phyloP scores from a whole-genome alignment of 2,329 filamentous ascomycete species.

The Fusarium virguliforme region DNA sequence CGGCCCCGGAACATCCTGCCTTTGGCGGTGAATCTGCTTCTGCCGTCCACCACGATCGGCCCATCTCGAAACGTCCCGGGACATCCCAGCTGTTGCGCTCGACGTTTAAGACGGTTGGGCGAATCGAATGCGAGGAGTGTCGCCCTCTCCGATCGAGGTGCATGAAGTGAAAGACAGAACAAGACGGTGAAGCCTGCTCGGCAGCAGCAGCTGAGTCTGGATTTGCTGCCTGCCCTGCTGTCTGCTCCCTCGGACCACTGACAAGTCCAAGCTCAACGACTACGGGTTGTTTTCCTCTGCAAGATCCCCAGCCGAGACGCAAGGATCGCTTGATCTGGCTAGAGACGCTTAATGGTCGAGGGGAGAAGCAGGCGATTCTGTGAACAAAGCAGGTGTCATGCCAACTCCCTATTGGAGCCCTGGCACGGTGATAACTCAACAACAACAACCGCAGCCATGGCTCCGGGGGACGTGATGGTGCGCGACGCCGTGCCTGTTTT shows the following conservation, averaged over 20 bases:
- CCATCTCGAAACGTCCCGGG: conserved; percentile 38
- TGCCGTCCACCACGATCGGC: conserved; percentile 31
- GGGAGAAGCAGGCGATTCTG: conserved; percentile 39
- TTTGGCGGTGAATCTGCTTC: conserved; percentile 49
- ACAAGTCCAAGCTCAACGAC: conserved; percentile 41
- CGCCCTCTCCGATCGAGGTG: conserved; percentile 26
- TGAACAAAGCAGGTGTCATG: conserved; percentile 39
- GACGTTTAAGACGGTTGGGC: conserved; percentile 31
- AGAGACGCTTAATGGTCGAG: conserved; percentile 32
- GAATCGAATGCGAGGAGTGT: conserved; percentile 30
- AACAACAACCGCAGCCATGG: conserved; percentile 41
- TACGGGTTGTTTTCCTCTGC: conserved; percentile 38
- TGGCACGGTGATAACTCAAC: conserved; percentile 29
- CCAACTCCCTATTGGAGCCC: conserved; percentile 33
- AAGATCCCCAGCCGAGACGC: conserved; percentile 39
- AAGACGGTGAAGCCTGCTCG: conserved; percentile 40
- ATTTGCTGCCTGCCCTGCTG: conserved; percentile 13
- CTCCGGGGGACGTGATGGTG: conserved; percentile 44
- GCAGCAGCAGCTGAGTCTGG: conserved; percentile 25
- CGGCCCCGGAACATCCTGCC: conserved; percentile 29
- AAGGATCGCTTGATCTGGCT: conserved; percentile 46
- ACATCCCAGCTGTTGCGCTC: conserved; percentile 21
- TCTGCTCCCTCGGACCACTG: conserved; percentile 45
- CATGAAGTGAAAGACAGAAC: conserved; percentile 34
- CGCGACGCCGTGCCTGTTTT: conserved; percentile 26